Conservation (phyloP, 352 stramenopile genomes). For the Globisporangium camurandrum region DNA sequence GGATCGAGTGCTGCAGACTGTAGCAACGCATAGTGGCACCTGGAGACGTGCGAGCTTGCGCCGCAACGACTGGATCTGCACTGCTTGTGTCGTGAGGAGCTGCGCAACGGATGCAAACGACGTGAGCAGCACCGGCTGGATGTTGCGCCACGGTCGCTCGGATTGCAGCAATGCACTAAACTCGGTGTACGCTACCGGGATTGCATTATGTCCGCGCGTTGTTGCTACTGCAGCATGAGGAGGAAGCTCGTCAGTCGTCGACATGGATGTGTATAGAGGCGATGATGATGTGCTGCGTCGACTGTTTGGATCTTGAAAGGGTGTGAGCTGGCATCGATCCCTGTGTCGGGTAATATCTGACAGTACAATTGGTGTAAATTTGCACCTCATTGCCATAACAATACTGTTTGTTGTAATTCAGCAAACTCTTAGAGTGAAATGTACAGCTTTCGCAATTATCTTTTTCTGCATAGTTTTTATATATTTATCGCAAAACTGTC, state of each 20-base stretch:
- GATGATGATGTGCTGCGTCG: too few relatives aligned
- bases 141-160: slow-evolving; percentile 57
- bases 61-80: slow-evolving; percentile 13
- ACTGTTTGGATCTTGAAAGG: slow-evolving; percentile 5
- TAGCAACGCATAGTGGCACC: background rate
- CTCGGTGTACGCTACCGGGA: background rate
- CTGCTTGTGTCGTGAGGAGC: slow-evolving; percentile 30
- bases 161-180: slow-evolving; percentile 22
- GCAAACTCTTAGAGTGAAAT: too few relatives aligned
- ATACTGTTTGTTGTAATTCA: too few relatives aligned
- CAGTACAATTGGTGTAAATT: too few relatives aligned
- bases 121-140: slow-evolving; percentile 38
- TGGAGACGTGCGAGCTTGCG: slow-evolving; percentile 5
- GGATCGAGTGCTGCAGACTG: too few relatives aligned
- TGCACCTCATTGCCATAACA: too few relatives aligned
- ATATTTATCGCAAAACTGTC: too few relatives aligned
- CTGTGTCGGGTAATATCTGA: too few relatives aligned
- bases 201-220: background rate
- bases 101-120: slow-evolving; percentile 30
- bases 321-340: too few relatives aligned
- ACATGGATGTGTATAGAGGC: too few relatives aligned
- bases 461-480: too few relatives aligned
- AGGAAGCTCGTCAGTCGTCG: background rate
- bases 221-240: background rate
- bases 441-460: too few relatives aligned